A percentile compares a stretch with the other conserved stretches of the same genome.
phyloP scores from a whole-genome alignment of 306 rosid species.

The Ammopiptanthus mongolicus region DNA sequence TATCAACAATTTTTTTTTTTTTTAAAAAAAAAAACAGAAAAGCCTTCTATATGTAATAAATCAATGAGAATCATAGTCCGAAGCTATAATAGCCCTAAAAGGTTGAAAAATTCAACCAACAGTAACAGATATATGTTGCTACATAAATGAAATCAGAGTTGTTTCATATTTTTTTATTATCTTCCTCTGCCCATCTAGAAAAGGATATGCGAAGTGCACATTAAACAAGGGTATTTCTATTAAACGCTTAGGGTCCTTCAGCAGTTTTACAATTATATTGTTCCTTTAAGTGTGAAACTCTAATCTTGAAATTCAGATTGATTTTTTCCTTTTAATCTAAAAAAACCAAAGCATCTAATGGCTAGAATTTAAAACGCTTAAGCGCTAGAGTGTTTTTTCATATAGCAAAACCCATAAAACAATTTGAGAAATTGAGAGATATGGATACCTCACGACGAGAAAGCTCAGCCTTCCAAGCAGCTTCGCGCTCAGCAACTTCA shows the following conservation, averaged over 20 bases:
- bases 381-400: too few relatives aligned
- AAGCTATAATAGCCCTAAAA: not conserved
- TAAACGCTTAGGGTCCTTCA: too few relatives aligned
- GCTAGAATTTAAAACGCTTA: not conserved
- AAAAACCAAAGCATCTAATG: not conserved
- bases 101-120: not conserved
- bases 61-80: not conserved
- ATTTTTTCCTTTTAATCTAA: too few relatives aligned
- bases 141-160: not conserved
- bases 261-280: not conserved
- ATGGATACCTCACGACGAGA: constrained; percentile 89
- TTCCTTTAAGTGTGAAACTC: not conserved
- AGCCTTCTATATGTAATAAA: not conserved
- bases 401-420: not conserved
- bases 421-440: not conserved
- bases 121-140: not conserved
- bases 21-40: too few relatives aligned
- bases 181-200: not conserved
- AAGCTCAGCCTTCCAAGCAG: constrained; percentile 99
- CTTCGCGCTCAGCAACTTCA: constrained; percentile 98
- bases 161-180: not conserved
- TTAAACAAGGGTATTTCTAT: not conserved
- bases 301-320: not conserved
- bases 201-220: not conserved
- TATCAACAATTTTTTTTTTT: not conserved